Base-by-base conservation (phyloP, 805 yeast species). In the Starmerella cellae region DNA sequence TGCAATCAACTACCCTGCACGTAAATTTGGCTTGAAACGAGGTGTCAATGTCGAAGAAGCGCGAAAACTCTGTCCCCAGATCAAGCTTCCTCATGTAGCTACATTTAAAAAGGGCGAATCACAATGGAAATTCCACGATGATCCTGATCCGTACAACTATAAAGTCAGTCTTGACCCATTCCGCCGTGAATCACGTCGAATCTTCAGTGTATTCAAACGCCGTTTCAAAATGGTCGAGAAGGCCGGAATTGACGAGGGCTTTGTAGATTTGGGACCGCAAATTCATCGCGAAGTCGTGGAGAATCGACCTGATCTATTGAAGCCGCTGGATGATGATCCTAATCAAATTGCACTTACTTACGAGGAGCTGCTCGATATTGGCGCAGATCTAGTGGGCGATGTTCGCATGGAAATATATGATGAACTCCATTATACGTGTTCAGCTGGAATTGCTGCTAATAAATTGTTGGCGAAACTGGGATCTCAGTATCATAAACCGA, bases 231-330 rank as follows among this genome's bases (percentile, higher is more conserved):
- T 69, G 14, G 83, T 84, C 0, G 95, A 91, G 59, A 87, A 87
- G 62, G 97, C 95, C 0, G 84, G 96, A 61, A 91, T 87, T 17
- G 98, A 91, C 61, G 98, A 91, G 61, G 77, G 85, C 38, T 91
- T 80, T 56, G 50, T 91, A 51, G 96, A 91, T 61, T 59, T 91
- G 32, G 95, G 96, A 0, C 64, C 80, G 30, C 51, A 73, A 20
- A 73, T 83, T 0, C 69, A 72, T 51, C 45, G 57, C 1, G 62
- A 57, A 39, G 59, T 76, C 10, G 36, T 67, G 2, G 61, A 61
- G 11, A 30, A 60, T 2, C 71, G 72, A 39, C 88, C 93, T 0
- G 33, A 48, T 1, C 48, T 52, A 3, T 14, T 34, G 16, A n/a
- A n/a, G n/a, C n/a, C n/a, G n/a, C 41, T 33, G 0, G 52, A 56